Evolutionary conservation across 441 rosid species (phyloP), one percentile per base, ranked within the genome.

Genomic region (Populus tomentosa): DNA sequence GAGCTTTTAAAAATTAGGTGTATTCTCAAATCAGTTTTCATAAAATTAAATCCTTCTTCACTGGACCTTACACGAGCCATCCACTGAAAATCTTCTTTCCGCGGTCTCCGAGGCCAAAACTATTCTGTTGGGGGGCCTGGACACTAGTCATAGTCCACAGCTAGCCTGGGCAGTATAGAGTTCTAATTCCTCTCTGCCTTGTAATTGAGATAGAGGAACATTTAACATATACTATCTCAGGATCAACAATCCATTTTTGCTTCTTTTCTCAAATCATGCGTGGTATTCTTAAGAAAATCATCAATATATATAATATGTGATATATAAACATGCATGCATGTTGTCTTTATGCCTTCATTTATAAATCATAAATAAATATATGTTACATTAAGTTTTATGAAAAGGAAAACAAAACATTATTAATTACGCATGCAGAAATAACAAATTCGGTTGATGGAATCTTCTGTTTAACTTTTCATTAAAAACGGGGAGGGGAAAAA

Each of bases 401-500:
- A 75, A 28, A n/a, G 2, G 50, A 63, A 62, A 40, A 18, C 7
- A 23, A 33, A 11, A 7, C 42, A 32, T 26, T 40, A 26, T 3
- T 2, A 16, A 36, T 38, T 9, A 18, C 0, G 64, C 24, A 0
- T 67, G 32, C 75, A 81, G 30, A 64, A 77, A 21, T 46, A 73
- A 67, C 70, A 71, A 61, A 63, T 68, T 63, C 65, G 53, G 80
- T 72, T 62, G 28, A 62, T 59, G 61, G 30, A 72, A 73, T 68
- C 33, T 38, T 35, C 59, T 10, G 18, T 64, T 46, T 46, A 14
- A 46, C 56, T 46, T 46, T 68, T 20, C 73, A 24, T 46, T 70
- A 40, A 42, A 65, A 23, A 5, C 14, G 33, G 7, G 33, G 40
- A 20, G 4, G 33, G 30, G 6, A 0, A 7, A 7, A 0, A 4